Evolutionary conservation across 2,329 filamentous ascomycete species (phyloP).

Genomic region (Ophiostoma australiae): DNA sequence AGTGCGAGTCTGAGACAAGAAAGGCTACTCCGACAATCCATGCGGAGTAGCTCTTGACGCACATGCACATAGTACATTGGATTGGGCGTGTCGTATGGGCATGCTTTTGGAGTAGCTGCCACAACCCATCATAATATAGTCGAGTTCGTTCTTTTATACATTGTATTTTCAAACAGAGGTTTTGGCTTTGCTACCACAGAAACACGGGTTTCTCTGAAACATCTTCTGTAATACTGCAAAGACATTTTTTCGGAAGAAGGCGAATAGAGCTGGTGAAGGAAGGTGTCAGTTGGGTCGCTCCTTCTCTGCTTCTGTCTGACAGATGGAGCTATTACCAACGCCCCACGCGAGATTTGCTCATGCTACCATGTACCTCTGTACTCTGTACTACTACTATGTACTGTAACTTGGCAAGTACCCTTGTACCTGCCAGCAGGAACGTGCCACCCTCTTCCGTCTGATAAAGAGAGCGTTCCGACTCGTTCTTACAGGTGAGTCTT

Average conservation of each 20-base stretch:
- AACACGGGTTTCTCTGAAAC: too few species aligned
- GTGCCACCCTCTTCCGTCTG: not conserved
- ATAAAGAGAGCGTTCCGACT: not conserved
- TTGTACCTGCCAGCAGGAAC: constrained; percentile 1
- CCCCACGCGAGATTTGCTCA: not conserved
- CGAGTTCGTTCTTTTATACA: not conserved
- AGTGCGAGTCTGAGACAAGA: not conserved
- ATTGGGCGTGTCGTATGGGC: not conserved
- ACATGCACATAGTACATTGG: not conserved
- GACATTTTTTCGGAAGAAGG: not conserved
- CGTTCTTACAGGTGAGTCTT: not conserved
- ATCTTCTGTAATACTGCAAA: not conserved
- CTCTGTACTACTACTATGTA: not conserved
- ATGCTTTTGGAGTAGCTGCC: not conserved
- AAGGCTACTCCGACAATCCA: not conserved
- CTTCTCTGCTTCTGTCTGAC: not conserved
- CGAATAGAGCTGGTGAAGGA: not conserved
- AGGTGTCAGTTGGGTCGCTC: not conserved
- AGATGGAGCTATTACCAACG: not conserved
- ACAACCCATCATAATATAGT: not conserved
- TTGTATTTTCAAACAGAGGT: too few species aligned
- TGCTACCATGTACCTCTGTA: not conserved
- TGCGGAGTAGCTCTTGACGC: not conserved
- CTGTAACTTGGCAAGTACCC: not conserved
- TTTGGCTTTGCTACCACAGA: too few species aligned